Evolutionary conservation across 805 yeast genomes (phyloP).

Genomic region (Metschnikowia aberdeeniae): DNA sequence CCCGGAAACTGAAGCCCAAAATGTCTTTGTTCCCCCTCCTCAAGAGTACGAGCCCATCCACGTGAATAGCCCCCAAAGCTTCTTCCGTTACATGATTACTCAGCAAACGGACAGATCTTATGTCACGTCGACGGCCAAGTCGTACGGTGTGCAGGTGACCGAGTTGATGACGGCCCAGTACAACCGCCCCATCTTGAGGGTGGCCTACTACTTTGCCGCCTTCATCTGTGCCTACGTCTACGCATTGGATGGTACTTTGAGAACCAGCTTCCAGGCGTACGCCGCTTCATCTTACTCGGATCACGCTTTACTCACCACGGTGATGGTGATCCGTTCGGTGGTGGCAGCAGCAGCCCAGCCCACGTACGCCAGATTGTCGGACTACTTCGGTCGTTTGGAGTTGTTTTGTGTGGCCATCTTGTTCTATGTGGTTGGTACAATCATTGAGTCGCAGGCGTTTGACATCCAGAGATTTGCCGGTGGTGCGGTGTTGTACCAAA

Average conservation of each 20-base stretch:
- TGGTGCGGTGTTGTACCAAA: slow-evolving; percentile 49
- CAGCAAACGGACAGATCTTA: background rate
- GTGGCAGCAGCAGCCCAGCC: slow-evolving; percentile 67
- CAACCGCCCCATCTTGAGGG: slow-evolving; percentile 25
- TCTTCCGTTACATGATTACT: background rate
- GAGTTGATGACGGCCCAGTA: slow-evolving; percentile 50
- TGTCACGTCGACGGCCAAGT: slow-evolving; percentile 18
- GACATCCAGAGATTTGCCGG: slow-evolving; percentile 58
- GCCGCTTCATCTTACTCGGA: slow-evolving; percentile 52
- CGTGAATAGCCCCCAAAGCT: background rate
- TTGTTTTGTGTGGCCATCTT: slow-evolving; percentile 46
- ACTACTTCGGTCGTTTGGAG: slow-evolving; percentile 62
- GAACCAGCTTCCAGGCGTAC: slow-evolving; percentile 46
- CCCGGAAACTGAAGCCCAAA: background rate
- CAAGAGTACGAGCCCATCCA: background rate
- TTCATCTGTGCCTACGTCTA: slow-evolving; percentile 57
- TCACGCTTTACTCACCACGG: slow-evolving; percentile 57
- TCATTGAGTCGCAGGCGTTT: slow-evolving; percentile 57
- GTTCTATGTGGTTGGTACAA: slow-evolving; percentile 59
- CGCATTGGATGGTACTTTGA: slow-evolving; percentile 52
- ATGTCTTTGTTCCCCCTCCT: background rate
- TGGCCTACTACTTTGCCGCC: slow-evolving; percentile 43
- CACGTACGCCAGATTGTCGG: slow-evolving; percentile 59
- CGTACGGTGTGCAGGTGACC: slow-evolving; percentile 52
- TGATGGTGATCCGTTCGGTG: slow-evolving; percentile 54